A percentile compares a stretch with the other conserved stretches of the same genome.
These are phyloP conservation scores for Botrytis squamosa DNA, from an alignment of 2,329 filamentous ascomycete species.

Conservation along the genomic window DNA sequence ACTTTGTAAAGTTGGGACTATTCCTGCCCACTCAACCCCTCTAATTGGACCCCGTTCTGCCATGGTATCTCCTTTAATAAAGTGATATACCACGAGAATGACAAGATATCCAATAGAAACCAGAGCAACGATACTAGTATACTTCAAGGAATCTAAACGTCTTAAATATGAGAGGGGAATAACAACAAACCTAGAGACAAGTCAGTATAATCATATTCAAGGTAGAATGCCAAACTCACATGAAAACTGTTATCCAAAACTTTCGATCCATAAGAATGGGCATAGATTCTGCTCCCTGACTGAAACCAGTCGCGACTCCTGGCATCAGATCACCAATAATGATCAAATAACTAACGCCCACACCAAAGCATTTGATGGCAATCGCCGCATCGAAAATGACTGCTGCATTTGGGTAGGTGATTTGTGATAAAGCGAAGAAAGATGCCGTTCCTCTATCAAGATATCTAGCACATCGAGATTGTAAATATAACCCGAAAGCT, in stretches of 20 bases:
- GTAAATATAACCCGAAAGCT: conserved; percentile 91
- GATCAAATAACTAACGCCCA: conserved; percentile 95
- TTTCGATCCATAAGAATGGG: conserved; percentile 83
- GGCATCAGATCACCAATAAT: conserved; percentile 99
- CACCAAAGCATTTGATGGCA: conserved; percentile 96
- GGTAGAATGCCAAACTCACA: conserved; percentile 52
- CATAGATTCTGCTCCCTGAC: conserved; percentile 58
- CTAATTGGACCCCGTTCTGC: conserved; percentile 72
- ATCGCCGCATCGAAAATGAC: conserved; percentile 96
- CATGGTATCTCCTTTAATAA: conserved; percentile 72
- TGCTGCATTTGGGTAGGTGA: conserved; percentile 94
- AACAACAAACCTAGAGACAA: conserved; percentile 67
- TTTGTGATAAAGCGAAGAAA: conserved; percentile 94
- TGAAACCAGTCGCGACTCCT: conserved; percentile 82
- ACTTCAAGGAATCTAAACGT: conserved; percentile 91
- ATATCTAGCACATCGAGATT: conserved; percentile 89
- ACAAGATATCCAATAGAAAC: conserved; percentile 94
- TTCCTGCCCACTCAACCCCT: conserved; percentile 74
- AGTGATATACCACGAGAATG: conserved; percentile 90
- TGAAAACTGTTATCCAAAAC: conserved; percentile 98
- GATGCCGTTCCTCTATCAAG: conserved; percentile 84
- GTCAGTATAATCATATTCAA: conserved; percentile 22
- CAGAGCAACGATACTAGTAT: conserved; percentile 88
- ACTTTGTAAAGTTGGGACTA: conserved; percentile 75
- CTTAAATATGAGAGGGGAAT: conserved; percentile 93